These are phyloP conservation scores for Leishmania tropica DNA, from an alignment of 208 protist species.

Conservation along the genomic window DNA sequence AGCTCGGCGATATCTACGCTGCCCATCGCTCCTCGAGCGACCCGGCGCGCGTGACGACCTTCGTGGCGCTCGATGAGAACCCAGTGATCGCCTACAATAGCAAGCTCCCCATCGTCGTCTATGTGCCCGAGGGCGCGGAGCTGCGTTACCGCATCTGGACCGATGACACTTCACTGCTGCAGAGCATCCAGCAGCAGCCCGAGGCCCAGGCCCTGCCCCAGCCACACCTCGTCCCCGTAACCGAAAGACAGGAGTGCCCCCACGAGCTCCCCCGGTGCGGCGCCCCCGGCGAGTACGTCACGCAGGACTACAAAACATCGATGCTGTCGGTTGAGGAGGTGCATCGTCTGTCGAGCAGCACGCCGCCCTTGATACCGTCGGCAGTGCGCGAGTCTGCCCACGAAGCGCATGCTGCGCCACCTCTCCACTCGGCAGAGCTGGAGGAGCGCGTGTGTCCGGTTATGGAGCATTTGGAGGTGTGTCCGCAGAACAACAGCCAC, in stretches of 20 bases:
- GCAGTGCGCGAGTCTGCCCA: not conserved
- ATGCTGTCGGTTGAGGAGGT: not conserved
- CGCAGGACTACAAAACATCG: not conserved
- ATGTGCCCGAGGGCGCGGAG: slow-evolving; percentile 48
- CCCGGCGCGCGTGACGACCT: slow-evolving; percentile 22
- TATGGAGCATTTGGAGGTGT: not conserved
- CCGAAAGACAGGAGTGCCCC: not conserved
- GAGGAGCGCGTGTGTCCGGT: not conserved
- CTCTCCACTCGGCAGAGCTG: not conserved
- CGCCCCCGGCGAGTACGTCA: not conserved
- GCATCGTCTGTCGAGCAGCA: not conserved
- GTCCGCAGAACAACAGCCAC: not conserved
- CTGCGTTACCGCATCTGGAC: slow-evolving; percentile 58
- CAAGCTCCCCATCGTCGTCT: slow-evolving; percentile 60
- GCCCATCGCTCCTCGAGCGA: slow-evolving; percentile 21
- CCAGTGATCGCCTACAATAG: slow-evolving; percentile 46
- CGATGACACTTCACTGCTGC: slow-evolving; percentile 10
- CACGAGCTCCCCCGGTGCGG: not conserved
- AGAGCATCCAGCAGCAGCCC: not conserved
- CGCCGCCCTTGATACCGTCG: not conserved
- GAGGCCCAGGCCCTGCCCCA: not conserved
- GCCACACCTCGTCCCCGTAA: not conserved
- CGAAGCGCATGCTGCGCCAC: not conserved
- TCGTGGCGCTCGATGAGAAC: slow-evolving; percentile 40
- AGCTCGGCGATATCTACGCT: slow-evolving; percentile 30